Evolutionary conservation across 2,329 filamentous ascomycete genomes (phyloP).

Genomic region (Calonectria pteridis): DNA sequence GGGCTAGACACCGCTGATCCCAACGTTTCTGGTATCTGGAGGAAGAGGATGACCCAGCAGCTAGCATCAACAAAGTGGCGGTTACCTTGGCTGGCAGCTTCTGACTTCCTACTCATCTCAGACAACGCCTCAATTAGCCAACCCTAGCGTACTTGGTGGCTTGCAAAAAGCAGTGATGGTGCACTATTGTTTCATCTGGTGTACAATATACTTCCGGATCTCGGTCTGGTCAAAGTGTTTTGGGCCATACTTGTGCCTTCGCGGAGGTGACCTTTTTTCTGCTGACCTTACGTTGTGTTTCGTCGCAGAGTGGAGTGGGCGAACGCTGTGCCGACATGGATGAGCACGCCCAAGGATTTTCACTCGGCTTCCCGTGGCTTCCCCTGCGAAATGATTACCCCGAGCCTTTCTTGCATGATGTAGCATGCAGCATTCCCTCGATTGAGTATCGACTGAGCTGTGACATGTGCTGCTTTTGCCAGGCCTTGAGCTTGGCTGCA

Average conservation of each 20-base stretch:
- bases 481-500: neutral
- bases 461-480: neutral
- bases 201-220: neutral
- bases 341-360: neutral
- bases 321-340: neutral
- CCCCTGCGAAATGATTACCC: neutral
- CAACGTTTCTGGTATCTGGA: neutral
- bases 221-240: neutral
- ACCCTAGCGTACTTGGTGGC: no score
- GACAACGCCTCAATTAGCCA: no score
- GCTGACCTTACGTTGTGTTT: neutral
- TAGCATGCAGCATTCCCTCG: neutral
- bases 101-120: no score
- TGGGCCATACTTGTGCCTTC: neutral
- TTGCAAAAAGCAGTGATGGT: neutral
- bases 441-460: neutral
- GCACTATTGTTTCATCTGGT: neutral
- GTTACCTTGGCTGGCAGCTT: no score
- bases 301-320: neutral
- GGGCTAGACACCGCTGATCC: neutral
- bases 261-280: neutral
- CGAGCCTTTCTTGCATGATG: slow-evolving; percentile 16
- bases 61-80: no score
- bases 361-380: neutral
- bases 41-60: no score